A percentile compares a stretch with the other conserved stretches of the same genome.
Evolutionary conservation across 768 basidiomycete genomes (phyloP).

Genomic region (Gelatoporia subvermispora): DNA sequence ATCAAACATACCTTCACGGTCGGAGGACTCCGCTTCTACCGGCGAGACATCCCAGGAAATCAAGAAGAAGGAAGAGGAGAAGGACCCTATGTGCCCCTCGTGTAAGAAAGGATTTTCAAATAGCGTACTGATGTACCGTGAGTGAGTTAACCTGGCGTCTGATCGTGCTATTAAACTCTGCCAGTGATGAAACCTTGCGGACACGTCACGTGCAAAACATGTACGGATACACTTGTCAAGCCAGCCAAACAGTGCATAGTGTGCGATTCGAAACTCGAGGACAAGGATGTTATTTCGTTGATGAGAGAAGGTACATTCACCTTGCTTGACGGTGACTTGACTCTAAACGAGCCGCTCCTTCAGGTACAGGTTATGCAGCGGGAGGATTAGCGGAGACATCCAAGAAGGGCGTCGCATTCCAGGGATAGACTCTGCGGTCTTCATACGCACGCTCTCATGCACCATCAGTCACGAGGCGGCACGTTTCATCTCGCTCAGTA

Average conservation of each 20-base stretch:
- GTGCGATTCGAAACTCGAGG: constrained; percentile 65
- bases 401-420: constrained; percentile 78
- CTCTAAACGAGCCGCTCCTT: no score
- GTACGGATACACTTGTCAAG: constrained; percentile 81
- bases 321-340: no score
- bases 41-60: constrained; percentile 27
- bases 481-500: no score
- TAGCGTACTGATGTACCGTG: constrained; percentile 64
- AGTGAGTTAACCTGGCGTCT: constrained; percentile 23
- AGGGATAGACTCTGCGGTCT: constrained; percentile 52
- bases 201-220: constrained; percentile 89
- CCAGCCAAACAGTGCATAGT: constrained; percentile 80
- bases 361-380: constrained; percentile 90
- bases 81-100: constrained; percentile 75
- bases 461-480: no score
- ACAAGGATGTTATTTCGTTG: constrained; percentile 76
- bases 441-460: no score
- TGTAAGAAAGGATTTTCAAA: constrained; percentile 87
- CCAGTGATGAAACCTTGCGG: constrained; percentile 82
- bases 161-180: background rate
- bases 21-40: constrained; percentile 34
- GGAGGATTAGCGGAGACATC: constrained; percentile 92
- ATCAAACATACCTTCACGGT: constrained; percentile 11
- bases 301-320: constrained; percentile 74
- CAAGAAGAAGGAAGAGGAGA: constrained; percentile 49